Conservation (phyloP, 2,329 filamentous ascomycete species). For the Aspergillus sp. region DNA sequence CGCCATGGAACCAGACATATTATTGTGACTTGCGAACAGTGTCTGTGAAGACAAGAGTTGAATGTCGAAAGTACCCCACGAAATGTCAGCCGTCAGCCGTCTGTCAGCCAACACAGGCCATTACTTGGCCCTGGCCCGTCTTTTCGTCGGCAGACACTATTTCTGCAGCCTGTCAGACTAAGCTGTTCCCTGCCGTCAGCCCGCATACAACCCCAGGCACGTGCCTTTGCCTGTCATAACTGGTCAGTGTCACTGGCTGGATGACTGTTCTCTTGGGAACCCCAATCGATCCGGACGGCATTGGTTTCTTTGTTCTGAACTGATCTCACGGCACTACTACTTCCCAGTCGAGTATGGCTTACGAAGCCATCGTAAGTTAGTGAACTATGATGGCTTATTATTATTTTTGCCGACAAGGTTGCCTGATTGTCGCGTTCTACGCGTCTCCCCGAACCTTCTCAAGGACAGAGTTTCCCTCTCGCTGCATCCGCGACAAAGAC, state of each 20-base stretch:
- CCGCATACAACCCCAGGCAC: slow-evolving; percentile 8
- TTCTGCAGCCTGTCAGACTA: not conserved
- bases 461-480: not conserved
- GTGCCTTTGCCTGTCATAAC: not conserved
- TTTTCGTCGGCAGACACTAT: not conserved
- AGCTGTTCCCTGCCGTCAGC: not conserved
- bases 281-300: not conserved
- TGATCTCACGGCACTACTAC: not conserved
- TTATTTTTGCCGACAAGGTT: not conserved
- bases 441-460: not conserved
- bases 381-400: not conserved
- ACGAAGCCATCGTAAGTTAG: not conserved
- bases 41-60: not conserved
- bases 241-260: not conserved
- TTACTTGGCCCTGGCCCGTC: not conserved
- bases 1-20: too few species aligned
- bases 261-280: not conserved
- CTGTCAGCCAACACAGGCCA: not conserved
- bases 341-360: not conserved
- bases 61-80: not conserved
- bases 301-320: not conserved
- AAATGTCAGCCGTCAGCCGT: not conserved
- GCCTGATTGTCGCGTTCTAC: not conserved
- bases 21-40: too few species aligned
- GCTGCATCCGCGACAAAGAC: slow-evolving; percentile 4